Percentiles rank a stretch among this genome's conserved stretches.
Evolutionary conservation across 2,329 filamentous ascomycete species (phyloP).

Genomic region (Colletotrichum noveboracense): DNA sequence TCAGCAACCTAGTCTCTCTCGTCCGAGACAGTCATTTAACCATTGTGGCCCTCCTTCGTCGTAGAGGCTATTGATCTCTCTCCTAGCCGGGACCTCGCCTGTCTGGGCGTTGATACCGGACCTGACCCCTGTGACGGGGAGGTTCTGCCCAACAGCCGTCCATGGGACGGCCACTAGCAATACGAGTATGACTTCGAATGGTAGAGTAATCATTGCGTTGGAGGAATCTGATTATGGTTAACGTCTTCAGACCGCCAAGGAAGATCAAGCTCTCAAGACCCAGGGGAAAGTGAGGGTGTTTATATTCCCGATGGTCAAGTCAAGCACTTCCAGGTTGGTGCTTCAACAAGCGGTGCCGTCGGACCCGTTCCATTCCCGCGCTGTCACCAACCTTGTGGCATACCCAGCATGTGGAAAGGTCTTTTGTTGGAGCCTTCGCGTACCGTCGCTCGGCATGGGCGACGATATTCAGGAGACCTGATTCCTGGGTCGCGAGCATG

Average conservation of each 20-base stretch:
- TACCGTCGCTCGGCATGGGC: background rate
- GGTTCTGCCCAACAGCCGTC: background rate
- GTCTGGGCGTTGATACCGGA: conserved; percentile 39
- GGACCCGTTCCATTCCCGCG: background rate
- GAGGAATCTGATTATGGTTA: background rate
- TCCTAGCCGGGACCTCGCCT: conserved; percentile 47
- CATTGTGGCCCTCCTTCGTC: conserved; percentile 46
- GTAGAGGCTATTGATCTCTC: conserved; percentile 53
- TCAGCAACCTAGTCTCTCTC: background rate
- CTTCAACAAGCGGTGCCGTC: background rate
- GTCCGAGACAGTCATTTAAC: conserved; percentile 43
- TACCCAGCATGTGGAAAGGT: background rate
- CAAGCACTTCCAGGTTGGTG: background rate
- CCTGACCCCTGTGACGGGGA: conserved; percentile 41
- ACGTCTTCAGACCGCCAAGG: background rate
- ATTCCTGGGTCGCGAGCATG: background rate
- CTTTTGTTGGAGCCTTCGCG: background rate
- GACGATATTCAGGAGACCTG: background rate
- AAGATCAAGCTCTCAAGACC: background rate
- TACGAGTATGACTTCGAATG: background rate
- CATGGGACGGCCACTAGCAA: background rate
- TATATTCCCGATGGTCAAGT: background rate
- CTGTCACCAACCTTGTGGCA: conserved; percentile 16
- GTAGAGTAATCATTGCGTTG: background rate
- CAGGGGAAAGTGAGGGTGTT: background rate